phyloP scores from a whole-genome alignment of 2,329 filamentous ascomycete genomes.

The Hawksworthiomyces lignivorus region DNA sequence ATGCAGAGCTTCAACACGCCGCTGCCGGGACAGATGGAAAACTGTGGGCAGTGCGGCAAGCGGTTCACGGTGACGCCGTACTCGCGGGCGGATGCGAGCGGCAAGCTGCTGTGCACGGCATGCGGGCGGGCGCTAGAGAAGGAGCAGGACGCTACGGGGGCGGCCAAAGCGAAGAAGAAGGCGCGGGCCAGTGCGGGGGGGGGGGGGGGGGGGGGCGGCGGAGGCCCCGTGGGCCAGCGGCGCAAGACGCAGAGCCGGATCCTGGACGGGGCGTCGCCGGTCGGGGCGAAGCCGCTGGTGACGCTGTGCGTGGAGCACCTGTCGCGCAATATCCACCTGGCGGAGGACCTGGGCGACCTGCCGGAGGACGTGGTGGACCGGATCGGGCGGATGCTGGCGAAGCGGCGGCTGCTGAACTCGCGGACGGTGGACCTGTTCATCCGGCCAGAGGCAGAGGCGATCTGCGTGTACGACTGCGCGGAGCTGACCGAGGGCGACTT shows the following conservation, averaged over 20 bases:
- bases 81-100: slow-evolving; percentile 71
- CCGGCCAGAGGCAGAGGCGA: slow-evolving; percentile 39
- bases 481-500: slow-evolving; percentile 70
- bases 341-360: slow-evolving; percentile 54
- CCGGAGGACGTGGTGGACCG: slow-evolving; percentile 49
- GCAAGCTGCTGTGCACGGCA: slow-evolving; percentile 66
- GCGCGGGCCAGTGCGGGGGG: slow-evolving; percentile 27
- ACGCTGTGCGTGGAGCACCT: slow-evolving; percentile 56
- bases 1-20: slow-evolving; percentile 41
- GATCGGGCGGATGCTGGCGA: slow-evolving; percentile 52
- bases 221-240: slow-evolving; percentile 50
- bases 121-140: slow-evolving; percentile 71
- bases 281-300: slow-evolving; percentile 62
- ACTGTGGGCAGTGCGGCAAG: slow-evolving; percentile 78
- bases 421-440: slow-evolving; percentile 51
- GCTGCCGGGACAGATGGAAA: slow-evolving; percentile 77
- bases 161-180: slow-evolving; percentile 45
- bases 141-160: slow-evolving; percentile 41
- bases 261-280: slow-evolving; percentile 62
- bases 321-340: slow-evolving; percentile 54
- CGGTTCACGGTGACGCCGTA: slow-evolving; percentile 91
- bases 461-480: slow-evolving; percentile 51
- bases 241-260: slow-evolving; percentile 77
- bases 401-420: slow-evolving; percentile 47
- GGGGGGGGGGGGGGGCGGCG: no score